Evolutionary conservation across 768 basidiomycete genomes (phyloP).

Genomic region (Harrya chromipes): DNA sequence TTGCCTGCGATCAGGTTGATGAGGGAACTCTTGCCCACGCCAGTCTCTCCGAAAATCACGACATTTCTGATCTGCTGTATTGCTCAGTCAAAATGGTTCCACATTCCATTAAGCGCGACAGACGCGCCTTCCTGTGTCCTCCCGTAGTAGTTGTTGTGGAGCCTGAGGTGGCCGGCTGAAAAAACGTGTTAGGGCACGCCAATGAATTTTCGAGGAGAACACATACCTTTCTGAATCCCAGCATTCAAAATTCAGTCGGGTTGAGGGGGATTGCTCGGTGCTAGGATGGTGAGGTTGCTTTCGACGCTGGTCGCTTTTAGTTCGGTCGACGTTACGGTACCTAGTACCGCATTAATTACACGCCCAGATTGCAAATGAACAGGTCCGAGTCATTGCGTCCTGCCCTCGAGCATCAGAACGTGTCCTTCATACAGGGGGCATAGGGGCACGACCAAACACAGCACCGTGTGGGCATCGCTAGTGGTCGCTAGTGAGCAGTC

Average conservation of each 20-base stretch:
- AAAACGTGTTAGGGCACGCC: slow-evolving; percentile 1
- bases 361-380: not conserved
- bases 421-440: slow-evolving; percentile 2
- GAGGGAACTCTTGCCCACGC: slow-evolving; percentile 44
- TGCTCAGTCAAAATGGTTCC: not conserved
- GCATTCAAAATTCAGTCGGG: not conserved
- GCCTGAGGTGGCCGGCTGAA: slow-evolving; percentile 1
- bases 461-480: no score
- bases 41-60: slow-evolving; percentile 42
- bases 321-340: not conserved
- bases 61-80: slow-evolving; percentile 30
- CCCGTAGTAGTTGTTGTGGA: not conserved
- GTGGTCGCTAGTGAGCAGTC: not conserved
- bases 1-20: slow-evolving; percentile 38
- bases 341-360: slow-evolving; percentile 12
- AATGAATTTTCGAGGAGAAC: not conserved
- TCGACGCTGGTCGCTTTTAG: slow-evolving; percentile 13
- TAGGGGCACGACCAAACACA: not conserved
- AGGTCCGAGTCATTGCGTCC: not conserved
- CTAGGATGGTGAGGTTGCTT: not conserved
- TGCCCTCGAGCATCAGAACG: not conserved
- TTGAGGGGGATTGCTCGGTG: not conserved
- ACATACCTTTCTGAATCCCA: slow-evolving; percentile 5
- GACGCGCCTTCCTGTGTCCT: slow-evolving; percentile 12
- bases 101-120: not conserved